Evolutionary conservation across 2,329 filamentous ascomycete species (phyloP).

Genomic region (Orbilia blumenaviensis): DNA sequence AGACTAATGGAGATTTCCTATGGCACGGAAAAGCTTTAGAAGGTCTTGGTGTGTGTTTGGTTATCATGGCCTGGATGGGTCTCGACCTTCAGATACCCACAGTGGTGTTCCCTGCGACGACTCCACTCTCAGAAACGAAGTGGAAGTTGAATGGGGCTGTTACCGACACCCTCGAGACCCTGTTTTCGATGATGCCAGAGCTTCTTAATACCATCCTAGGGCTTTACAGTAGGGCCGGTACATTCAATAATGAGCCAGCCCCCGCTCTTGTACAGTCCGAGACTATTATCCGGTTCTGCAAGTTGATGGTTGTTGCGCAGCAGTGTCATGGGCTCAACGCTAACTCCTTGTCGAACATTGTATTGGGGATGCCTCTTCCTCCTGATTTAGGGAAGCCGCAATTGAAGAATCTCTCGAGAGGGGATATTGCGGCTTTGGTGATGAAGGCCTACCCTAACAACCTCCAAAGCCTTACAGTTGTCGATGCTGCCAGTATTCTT

Average conservation of each 20-base stretch:
- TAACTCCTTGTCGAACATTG: constrained; percentile 71
- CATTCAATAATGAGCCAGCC: constrained; percentile 72
- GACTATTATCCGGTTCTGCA: constrained; percentile 76
- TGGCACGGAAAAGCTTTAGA: constrained; percentile 98
- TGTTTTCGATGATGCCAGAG: constrained; percentile 72
- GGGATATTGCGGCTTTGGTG: constrained; percentile 66
- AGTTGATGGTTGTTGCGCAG: constrained; percentile 74
- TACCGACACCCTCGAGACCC: constrained; percentile 62
- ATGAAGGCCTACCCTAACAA: constrained; percentile 62
- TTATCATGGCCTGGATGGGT: constrained; percentile 84
- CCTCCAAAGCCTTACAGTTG: constrained; percentile 74
- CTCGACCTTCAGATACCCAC: constrained; percentile 76
- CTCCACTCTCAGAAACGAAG: constrained; percentile 66
- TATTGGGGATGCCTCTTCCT: constrained; percentile 70
- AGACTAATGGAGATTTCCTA: constrained; percentile 85
- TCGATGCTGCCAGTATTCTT: constrained; percentile 80
- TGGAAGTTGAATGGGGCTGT: constrained; percentile 59
- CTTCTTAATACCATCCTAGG: constrained; percentile 77
- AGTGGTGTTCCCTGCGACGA: constrained; percentile 59
- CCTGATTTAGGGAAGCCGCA: constrained; percentile 42
- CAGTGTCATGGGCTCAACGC: constrained; percentile 72
- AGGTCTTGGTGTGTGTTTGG: constrained; percentile 79
- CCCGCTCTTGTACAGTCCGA: constrained; percentile 77
- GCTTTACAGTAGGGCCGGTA: constrained; percentile 74
- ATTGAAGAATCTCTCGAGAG: constrained; percentile 51